These are phyloP conservation scores for Corymbia calophylla DNA, from an alignment of 441 rosid species.

Conservation along the genomic window DNA sequence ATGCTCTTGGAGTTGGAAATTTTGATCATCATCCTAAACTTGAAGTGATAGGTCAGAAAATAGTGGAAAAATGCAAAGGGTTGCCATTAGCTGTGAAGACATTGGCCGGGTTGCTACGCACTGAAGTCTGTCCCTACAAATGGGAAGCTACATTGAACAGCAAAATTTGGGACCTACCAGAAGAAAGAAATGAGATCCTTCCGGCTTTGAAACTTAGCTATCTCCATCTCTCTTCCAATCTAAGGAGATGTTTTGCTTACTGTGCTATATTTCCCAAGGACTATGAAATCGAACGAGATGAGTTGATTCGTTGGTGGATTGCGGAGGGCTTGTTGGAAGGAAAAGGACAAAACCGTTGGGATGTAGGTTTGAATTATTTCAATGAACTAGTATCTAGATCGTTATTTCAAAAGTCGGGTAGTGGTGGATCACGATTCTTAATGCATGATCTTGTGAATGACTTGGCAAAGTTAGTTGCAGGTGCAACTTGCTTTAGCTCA, in stretches of 20 bases:
- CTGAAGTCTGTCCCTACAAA: rapidly evolving
- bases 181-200: not conserved
- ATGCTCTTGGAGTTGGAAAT: not conserved
- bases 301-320: not conserved
- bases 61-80: not conserved
- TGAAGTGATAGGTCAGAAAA: not conserved
- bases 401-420: not conserved
- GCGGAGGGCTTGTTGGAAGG: not conserved
- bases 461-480: not conserved
- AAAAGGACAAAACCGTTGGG: not conserved
- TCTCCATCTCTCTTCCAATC: not conserved
- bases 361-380: not conserved
- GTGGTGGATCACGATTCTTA: not conserved
- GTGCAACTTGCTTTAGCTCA: not conserved
- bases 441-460: not conserved
- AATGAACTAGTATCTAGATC: not conserved
- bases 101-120: not conserved
- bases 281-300: not conserved
- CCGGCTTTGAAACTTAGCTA: not conserved
- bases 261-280: not conserved
- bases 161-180: not conserved
- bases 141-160: not conserved
- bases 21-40: not conserved
- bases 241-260: not conserved
- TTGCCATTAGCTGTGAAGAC: not conserved